These are phyloP conservation scores for Mucor racemosus DNA, from an alignment of 371 early-diverging fungal species.

Conservation along the genomic window DNA sequence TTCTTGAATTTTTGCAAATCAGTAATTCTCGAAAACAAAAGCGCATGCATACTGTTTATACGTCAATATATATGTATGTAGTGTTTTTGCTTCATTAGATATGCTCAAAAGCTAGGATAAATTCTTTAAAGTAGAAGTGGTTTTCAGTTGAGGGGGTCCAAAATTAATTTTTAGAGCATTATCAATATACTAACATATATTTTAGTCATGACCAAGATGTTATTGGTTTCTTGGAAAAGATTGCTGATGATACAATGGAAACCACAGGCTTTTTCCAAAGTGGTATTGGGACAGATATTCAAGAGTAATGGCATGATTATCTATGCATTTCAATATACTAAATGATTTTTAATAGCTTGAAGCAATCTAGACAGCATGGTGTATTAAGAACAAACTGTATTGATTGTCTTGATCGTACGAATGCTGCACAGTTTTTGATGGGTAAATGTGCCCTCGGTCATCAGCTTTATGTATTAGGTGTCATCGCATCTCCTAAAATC, in stretches of 20 bases:
- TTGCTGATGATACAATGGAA: slow-evolving; percentile 84
- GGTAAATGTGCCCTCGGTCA: slow-evolving; percentile 94
- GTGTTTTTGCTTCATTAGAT: no score
- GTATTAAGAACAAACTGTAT: slow-evolving; percentile 99
- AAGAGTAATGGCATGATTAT: slow-evolving; percentile 22
- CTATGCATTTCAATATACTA: neutral
- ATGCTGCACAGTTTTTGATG: slow-evolving; percentile 97
- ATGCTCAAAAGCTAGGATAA: no score
- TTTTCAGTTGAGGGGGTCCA: no score
- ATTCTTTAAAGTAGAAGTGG: no score
- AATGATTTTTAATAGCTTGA: slow-evolving; percentile 3
- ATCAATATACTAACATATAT: neutral
- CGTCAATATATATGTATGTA: neutral
- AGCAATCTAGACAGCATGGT: slow-evolving; percentile 72
- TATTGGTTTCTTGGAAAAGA: slow-evolving; percentile 84
- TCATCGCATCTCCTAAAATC: slow-evolving; percentile 76
- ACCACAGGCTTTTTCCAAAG: slow-evolving; percentile 93
- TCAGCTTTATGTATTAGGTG: slow-evolving; percentile 90
- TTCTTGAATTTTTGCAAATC: no score
- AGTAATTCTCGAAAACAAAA: no score
- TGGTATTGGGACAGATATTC: slow-evolving; percentile 71
- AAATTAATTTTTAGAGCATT: no score
- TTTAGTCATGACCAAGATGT: slow-evolving; percentile 87
- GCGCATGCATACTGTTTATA: no score
- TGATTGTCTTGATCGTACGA: slow-evolving; percentile 99